Evolutionary conservation across 1,284 basidiomycete genomes (phyloP), one percentile per base, ranked within the genome.

Genomic region (Malassezia vespertilionis): DNA sequence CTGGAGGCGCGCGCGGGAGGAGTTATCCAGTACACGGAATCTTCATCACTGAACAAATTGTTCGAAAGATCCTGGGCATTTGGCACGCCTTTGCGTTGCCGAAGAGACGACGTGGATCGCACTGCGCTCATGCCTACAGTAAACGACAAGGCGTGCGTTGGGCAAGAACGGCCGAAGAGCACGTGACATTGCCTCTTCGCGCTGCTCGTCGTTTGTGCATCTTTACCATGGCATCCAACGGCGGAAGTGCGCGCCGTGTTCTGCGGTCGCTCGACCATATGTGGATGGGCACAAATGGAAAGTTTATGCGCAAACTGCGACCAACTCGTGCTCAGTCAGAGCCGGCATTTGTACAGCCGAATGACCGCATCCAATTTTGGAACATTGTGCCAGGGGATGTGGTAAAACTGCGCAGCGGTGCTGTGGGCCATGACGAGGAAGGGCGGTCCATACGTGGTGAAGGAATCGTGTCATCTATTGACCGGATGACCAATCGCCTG

Each of bases 321-420:
- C 71, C 71, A 10, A 57, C 69, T 2, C 60, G 69, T 39, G 63
- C 66, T 46, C 58, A 63, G 4, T 51, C 63, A 15, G 45, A 33
- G 32, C 64, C 66, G 27, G 52, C 56, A 32, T 72, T 65, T 42
- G 72, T 73, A 38, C 66, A 61, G 44, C 61, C 65, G 31, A 69
- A 71, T 55, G 72, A 73, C 50, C 65, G 72, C 31, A 61, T 73
- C 30, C 57, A 64, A 1, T 72, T 63, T 50, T 73, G 72, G 72
- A 71, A 73, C 59, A 65, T 73, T 45, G 67, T 65, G 2, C 69
- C 71, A 2, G 66, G 66, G 4, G 72, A 73, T 44, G 58, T 63
- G 22, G 72, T 73, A 22, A 57, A 57, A 26, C 56, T 73, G 24
- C 52, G 67, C 45, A 56, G 48, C 22, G 72, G 72, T 12, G 54